Percentiles rank a stretch among this genome's conserved stretches.
phyloP scores from a whole-genome alignment of 805 yeast species.

The Schwanniomyces pseudopolymorphus region DNA sequence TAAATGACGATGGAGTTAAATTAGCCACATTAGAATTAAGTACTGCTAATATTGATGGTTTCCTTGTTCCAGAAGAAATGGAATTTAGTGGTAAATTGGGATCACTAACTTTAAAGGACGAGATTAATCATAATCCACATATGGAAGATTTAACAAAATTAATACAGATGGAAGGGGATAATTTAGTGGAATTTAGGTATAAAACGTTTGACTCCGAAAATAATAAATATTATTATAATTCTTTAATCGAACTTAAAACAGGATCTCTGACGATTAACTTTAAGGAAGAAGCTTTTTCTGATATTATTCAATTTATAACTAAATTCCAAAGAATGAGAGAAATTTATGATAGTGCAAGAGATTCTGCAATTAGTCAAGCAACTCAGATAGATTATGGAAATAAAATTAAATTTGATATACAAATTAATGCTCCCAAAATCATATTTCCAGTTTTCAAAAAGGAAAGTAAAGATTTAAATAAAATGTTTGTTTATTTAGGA shows the following conservation, averaged over 20 bases:
- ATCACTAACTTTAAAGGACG: conserved; percentile 75
- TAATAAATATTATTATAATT: conserved; percentile 49
- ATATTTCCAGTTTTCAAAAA: conserved; percentile 68
- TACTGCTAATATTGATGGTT: conserved; percentile 66
- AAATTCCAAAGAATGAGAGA: conserved; percentile 83
- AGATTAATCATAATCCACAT: conserved; percentile 60
- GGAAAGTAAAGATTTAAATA: conserved; percentile 47
- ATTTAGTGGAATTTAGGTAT: conserved; percentile 78
- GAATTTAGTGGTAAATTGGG: conserved; percentile 73
- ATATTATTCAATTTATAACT: conserved; percentile 63
- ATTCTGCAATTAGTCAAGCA: conserved; percentile 84
- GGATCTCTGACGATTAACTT: conserved; percentile 78
- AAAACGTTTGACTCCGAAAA: conserved; percentile 69
- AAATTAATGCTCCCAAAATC: conserved; percentile 78
- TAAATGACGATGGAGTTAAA: conserved; percentile 81
- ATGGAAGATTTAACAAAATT: conserved; percentile 63
- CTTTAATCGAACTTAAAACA: conserved; percentile 61
- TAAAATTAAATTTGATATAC: conserved; percentile 68
- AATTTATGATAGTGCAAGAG: conserved; percentile 86
- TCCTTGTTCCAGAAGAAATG: conserved; percentile 74
- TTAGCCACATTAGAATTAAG: conserved; percentile 77
- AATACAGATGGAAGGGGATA: conserved; percentile 76
- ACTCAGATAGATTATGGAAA: conserved; percentile 57
- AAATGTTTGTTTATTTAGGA: conserved; percentile 73
- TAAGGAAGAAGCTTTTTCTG: conserved; percentile 75